A percentile compares a stretch with the other conserved stretches of the same genome.
Evolutionary conservation across 768 basidiomycete species (phyloP).

Genomic region (Trametes cinnabarina): DNA sequence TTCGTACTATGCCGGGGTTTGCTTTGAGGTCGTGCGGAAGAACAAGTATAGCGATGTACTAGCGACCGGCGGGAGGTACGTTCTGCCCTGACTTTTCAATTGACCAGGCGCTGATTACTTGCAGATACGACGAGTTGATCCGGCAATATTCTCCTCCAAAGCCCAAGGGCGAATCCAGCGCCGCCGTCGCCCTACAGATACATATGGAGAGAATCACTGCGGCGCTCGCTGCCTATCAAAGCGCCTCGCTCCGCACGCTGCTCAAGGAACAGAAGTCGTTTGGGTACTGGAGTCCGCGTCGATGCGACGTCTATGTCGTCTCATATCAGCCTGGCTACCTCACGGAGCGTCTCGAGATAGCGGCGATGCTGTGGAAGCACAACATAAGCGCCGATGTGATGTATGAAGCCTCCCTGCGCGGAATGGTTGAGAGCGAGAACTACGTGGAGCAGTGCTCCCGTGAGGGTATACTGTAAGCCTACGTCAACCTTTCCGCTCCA

Average conservation of each 20-base stretch:
- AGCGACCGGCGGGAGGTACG: slow-evolving; percentile 77
- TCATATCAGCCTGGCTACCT: slow-evolving; percentile 75
- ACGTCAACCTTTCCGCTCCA: neutral
- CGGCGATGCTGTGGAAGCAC: slow-evolving; percentile 73
- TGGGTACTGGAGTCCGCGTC: slow-evolving; percentile 85
- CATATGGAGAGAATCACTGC: slow-evolving; percentile 75
- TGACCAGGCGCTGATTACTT: neutral
- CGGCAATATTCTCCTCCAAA: slow-evolving; percentile 55
- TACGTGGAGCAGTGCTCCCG: slow-evolving; percentile 64
- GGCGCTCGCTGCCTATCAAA: slow-evolving; percentile 68
- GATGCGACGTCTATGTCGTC: slow-evolving; percentile 85
- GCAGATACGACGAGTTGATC: slow-evolving; percentile 74
- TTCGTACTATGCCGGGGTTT: slow-evolving; percentile 66
- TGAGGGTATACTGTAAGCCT: slow-evolving; percentile 78
- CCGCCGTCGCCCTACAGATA: slow-evolving; percentile 75
- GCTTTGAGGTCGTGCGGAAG: slow-evolving; percentile 70
- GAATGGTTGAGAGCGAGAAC: slow-evolving; percentile 53
- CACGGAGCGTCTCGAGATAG: slow-evolving; percentile 75
- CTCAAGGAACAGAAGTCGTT: slow-evolving; percentile 81
- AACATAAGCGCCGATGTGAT: slow-evolving; percentile 85
- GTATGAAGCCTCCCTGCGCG: slow-evolving; percentile 71
- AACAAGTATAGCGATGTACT: slow-evolving; percentile 68
- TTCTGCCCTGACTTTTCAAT: no score
- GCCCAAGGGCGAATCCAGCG: slow-evolving; percentile 50
- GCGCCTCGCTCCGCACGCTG: slow-evolving; percentile 59